Percentiles rank a stretch among this genome's conserved stretches.
Conservation (phyloP, 2,329 filamentous ascomycete genomes). For the Fusarium heterosporum region DNA sequence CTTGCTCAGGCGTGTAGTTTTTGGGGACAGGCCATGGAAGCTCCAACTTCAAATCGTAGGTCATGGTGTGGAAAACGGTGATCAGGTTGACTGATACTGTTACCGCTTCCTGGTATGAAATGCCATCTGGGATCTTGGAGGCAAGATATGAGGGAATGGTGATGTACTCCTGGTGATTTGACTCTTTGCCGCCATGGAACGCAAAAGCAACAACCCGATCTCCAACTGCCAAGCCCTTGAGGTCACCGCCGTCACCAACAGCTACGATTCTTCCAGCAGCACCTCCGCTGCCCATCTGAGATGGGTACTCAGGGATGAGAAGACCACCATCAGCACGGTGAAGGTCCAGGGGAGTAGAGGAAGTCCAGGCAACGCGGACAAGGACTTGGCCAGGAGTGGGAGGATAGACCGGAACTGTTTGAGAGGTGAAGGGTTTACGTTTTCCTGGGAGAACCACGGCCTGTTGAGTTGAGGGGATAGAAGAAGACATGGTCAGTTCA, state of each 20-base stretch:
- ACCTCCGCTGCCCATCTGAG: constrained; percentile 63
- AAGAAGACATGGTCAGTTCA: constrained; percentile 33
- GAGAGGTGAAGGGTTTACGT: constrained; percentile 64
- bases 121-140: constrained; percentile 57
- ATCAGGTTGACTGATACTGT: constrained; percentile 69
- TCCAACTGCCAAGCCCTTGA: constrained; percentile 60
- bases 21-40: constrained; percentile 68
- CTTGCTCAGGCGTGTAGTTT: constrained; percentile 52
- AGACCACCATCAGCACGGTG: constrained; percentile 72
- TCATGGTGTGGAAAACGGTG: constrained; percentile 68
- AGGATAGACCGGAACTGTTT: constrained; percentile 58
- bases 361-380: constrained; percentile 67
- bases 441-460: constrained; percentile 68
- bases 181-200: constrained; percentile 59
- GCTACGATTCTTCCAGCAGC: constrained; percentile 65
- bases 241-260: constrained; percentile 56
- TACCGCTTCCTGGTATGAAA: constrained; percentile 60
- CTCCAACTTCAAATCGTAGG: constrained; percentile 62
- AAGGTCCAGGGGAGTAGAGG: constrained; percentile 70
- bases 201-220: constrained; percentile 69
- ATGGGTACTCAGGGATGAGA: constrained; percentile 60
- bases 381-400: constrained; percentile 62
- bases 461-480: constrained; percentile 71
- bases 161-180: constrained; percentile 66
- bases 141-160: constrained; percentile 64